phyloP scores from a whole-genome alignment of 768 basidiomycete species.

The Rhodotorula paludigena region DNA sequence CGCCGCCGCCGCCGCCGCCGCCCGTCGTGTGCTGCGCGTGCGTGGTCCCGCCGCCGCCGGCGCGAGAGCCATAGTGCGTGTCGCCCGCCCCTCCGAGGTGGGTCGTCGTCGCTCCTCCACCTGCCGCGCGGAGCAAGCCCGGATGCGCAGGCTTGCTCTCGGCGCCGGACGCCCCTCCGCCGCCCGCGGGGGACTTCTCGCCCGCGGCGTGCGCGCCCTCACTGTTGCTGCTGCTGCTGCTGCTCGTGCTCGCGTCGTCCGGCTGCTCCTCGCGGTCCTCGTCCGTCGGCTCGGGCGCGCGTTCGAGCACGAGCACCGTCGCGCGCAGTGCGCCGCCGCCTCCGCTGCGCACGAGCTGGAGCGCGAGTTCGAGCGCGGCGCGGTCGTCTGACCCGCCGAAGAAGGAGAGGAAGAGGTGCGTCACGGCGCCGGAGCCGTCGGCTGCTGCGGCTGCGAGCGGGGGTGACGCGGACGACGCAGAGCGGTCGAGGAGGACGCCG shows the following conservation, averaged over 20 bases:
- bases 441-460: no score
- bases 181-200: neutral
- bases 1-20: no score
- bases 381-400: conserved; percentile 93
- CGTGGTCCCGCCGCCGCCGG: no score
- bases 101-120: no score
- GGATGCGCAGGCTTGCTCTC: no score
- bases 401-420: conserved; percentile 80
- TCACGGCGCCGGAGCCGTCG: conserved; percentile 41
- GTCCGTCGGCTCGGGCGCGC: conserved; percentile 27
- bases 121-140: no score
- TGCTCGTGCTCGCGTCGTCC: neutral
- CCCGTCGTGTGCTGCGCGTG: neutral
- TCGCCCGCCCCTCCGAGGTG: conserved; percentile 55
- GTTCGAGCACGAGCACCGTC: conserved; percentile 62
- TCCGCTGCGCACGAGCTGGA: conserved; percentile 72
- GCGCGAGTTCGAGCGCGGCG: conserved; percentile 69
- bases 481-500: conserved; percentile 75
- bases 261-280: neutral
- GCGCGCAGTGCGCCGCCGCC: conserved; percentile 59
- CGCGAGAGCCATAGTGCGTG: conserved; percentile 63
- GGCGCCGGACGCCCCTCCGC: neutral
- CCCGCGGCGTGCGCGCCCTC: conserved; percentile 27
- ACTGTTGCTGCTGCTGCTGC: conserved; percentile 26
- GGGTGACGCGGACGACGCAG: neutral